A percentile compares a stretch with the other conserved stretches of the same genome.
phyloP scores from a whole-genome alignment of 164 flowering plant genomes.

The Chimonanthus praecox region DNA sequence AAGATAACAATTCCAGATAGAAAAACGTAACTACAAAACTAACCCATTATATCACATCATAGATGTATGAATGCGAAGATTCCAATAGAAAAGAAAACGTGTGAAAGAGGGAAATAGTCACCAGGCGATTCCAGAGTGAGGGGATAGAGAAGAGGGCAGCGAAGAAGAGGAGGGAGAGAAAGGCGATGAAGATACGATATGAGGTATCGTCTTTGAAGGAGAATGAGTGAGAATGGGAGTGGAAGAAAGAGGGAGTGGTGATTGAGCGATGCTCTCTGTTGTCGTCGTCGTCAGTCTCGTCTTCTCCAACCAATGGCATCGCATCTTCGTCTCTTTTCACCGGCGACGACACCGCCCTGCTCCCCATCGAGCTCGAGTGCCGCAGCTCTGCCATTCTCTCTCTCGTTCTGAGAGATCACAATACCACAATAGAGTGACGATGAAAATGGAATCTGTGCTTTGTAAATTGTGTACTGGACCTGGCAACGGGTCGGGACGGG shows the following conservation, averaged over 20 bases:
- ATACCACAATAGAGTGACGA: too few species aligned
- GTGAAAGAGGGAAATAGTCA: slow-evolving; percentile 9
- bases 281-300: slow-evolving; percentile 25
- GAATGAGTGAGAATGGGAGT: slow-evolving; percentile 24
- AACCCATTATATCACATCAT: background rate
- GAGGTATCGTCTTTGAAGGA: slow-evolving; percentile 5
- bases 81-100: background rate
- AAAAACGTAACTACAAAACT: background rate
- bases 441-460: too few species aligned
- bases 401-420: background rate
- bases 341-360: slow-evolving; percentile 59
- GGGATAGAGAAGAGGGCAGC: slow-evolving; percentile 46
- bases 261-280: slow-evolving; percentile 40
- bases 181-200: slow-evolving; percentile 39
- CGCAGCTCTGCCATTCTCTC: slow-evolving; percentile 74
- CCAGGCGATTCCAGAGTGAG: slow-evolving; percentile 46
- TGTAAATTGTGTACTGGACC: too few species aligned
- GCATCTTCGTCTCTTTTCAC: slow-evolving; percentile 59
- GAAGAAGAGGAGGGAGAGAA: slow-evolving; percentile 30
- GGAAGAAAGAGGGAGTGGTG: slow-evolving; percentile 16
- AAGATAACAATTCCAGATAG: background rate
- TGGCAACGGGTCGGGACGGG: too few species aligned
- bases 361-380: slow-evolving; percentile 70
- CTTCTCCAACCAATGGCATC: slow-evolving; percentile 41
- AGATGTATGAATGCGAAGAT: background rate